Evolutionary conservation across 345 rosid species (phyloP), one percentile per base, ranked within the genome.

Genomic region (Microthlaspi erraticum): DNA sequence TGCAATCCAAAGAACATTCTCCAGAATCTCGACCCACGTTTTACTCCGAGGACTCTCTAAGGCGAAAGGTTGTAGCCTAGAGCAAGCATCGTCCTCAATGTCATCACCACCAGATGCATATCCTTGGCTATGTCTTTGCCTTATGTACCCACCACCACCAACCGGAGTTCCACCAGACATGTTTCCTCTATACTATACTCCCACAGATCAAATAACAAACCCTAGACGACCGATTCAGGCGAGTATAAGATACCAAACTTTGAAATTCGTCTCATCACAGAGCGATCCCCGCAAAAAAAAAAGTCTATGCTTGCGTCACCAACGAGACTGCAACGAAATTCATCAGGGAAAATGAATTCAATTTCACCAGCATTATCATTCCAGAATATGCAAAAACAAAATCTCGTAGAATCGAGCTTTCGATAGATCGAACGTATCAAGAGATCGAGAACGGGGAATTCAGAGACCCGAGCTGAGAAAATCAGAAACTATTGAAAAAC

Each of bases 141-240:
- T 87, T 84, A 88, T 85, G 73, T 84, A 87, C 17, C 98, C 94
- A 68, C 98, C 96, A 60, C 93, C 96, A 55, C 79, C 87, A 37
- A 81, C 85, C 1, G 98, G 98, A 45, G 97, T 83, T 58, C 98
- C 98, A 62, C 98, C 92, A 36, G 97, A 93, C 98, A 93, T 91
- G n/a, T 62, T 55, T 72, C 70, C n/a, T n/a, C n/a, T n/a, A n/a
- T n/a, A n/a, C n/a, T n/a, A n/a, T n/a, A n/a, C n/a, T n/a, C n/a
- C n/a, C n/a, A n/a, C n/a, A n/a, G n/a, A n/a, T n/a, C n/a, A n/a
- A n/a, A n/a, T n/a, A n/a, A 11, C 38, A 63, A 36, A 29, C 64
- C 65, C 50, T 61, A 26, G 5, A 46, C 32, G 42, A 65, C 45
- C 23, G 57, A 63, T 43, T 54, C 32, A 53, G 5, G 37, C 16